Base-by-base conservation (phyloP, 2,329 filamentous ascomycete genomes). In the Exophiala aquamarina region DNA sequence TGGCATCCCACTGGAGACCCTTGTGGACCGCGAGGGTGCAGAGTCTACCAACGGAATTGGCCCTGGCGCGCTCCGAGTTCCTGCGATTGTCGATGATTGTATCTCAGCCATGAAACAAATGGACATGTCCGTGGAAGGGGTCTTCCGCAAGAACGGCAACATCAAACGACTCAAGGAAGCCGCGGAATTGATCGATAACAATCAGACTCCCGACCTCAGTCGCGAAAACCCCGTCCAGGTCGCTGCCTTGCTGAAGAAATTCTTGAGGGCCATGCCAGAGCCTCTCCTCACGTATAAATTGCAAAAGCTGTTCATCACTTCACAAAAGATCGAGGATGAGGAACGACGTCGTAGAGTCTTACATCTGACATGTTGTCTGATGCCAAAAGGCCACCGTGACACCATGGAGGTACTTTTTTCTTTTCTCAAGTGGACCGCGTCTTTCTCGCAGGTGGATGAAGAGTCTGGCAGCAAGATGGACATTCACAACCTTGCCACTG, bases 391-490 rank as follows among this genome's bases (percentile, higher is more conserved):
- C 40, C 90, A 98, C 65, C 83, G 93, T 50, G 93, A 98, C 67
- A 91, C 87, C 14, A 83, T 98, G 68, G 93, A 98, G 69, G 90
- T 98, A 33, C 71, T 98, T 2, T 97, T 96, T 70, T 87, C 84
- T 41, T 98, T 98, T 76, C 77, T 98, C 37, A 95, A 95, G 63
- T 98, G 93, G 92, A 89, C 91, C 4, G 90, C 91, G 3, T 95
- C 91, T 2, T 98, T 98, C 74, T 92, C 94, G 54, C 91, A 96
- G 63, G 84, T 98, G 11, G 93, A 98, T 60, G 93, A 98, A 62
- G 93, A 98, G 65, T 87, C 87, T 17, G 93, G 93, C 19, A 96
- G 92, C 59, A 96, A 97, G 76, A 98, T 98, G 93, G 93, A 98
- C 66, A 87, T 95, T 43, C 90, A 95, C 73, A 98, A 98, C 63